These are phyloP conservation scores for Xerocomellus intermedius DNA, from an alignment of 768 basidiomycete species.

Conservation along the genomic window DNA sequence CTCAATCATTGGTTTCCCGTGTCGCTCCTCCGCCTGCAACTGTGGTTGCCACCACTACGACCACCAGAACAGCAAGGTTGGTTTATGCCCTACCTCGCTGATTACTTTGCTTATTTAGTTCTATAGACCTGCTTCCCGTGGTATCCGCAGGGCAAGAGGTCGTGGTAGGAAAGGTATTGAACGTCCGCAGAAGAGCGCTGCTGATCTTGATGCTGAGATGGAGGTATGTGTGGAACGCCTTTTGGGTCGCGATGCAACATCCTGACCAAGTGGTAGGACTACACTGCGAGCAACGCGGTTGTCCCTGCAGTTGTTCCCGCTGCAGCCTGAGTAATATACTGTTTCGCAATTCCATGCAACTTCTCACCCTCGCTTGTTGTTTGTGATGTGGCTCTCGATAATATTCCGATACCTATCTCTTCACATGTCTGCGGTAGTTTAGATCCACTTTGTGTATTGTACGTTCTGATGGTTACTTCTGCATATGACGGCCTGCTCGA, in stretches of 20 bases:
- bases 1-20: conserved; percentile 71
- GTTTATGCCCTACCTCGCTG: conserved; percentile 10
- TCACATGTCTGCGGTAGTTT: conserved; percentile 19
- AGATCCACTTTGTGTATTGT: conserved; percentile 17
- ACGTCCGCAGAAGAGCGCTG: conserved; percentile 75
- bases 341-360: conserved; percentile 7
- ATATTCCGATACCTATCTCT: conserved; percentile 23
- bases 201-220: conserved; percentile 98
- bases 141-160: conserved; percentile 49
- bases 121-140: conserved; percentile 33
- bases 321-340: conserved; percentile 22
- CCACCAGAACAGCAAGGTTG: conserved; percentile 37
- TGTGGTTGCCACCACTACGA: conserved; percentile 19
- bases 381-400: conserved; percentile 12
- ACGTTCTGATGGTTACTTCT: conserved; percentile 7
- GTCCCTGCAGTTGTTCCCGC: conserved; percentile 50
- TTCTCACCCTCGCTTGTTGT: neutral
- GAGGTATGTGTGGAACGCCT: conserved; percentile 53
- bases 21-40: conserved; percentile 68
- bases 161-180: conserved; percentile 47
- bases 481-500: neutral
- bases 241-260: neutral
- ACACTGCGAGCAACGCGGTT: conserved; percentile 52
- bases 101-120: conserved; percentile 8
- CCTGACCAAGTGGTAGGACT: conserved; percentile 48